These are phyloP conservation scores for Xylaria telfairii DNA, from an alignment of 495 filamentous ascomycete genomes.

Conservation along the genomic window DNA sequence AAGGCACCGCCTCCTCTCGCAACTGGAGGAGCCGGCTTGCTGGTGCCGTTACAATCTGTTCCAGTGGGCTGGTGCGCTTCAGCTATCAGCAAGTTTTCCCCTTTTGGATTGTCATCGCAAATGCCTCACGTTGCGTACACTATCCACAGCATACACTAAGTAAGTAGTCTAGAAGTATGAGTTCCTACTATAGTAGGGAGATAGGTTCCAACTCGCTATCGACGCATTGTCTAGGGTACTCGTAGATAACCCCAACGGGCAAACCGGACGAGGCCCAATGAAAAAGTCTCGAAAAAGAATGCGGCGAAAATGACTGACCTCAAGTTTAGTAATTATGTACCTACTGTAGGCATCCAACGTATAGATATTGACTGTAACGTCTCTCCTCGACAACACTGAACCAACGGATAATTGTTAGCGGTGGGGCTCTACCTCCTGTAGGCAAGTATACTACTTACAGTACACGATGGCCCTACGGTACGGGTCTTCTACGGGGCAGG, in stretches of 20 bases:
- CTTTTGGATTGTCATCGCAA: background rate
- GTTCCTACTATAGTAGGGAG: too few species aligned
- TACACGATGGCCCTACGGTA: too few species aligned
- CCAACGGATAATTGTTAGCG: background rate
- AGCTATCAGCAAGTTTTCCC: constrained; percentile 15
- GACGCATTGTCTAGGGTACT: background rate
- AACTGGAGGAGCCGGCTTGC: background rate
- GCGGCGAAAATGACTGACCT: background rate
- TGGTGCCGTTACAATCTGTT: background rate
- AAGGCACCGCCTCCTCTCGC: background rate
- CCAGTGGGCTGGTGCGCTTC: constrained; percentile 7
- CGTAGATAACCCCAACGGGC: background rate
- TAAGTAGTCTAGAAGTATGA: background rate
- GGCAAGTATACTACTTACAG: too few species aligned
- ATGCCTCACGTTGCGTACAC: background rate
- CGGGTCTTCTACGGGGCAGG: background rate
- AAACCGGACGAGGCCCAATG: background rate
- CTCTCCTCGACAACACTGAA: background rate
- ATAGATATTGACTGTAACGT: background rate
- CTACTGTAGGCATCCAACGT: background rate
- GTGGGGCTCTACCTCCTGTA: background rate
- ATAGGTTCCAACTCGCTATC: background rate
- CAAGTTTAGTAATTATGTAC: too few species aligned
- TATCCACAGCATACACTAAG: background rate
- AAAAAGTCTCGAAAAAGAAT: background rate